Conservation (phyloP, 169 alveolate genomes). For the Cryptosporidium andersoni region DNA sequence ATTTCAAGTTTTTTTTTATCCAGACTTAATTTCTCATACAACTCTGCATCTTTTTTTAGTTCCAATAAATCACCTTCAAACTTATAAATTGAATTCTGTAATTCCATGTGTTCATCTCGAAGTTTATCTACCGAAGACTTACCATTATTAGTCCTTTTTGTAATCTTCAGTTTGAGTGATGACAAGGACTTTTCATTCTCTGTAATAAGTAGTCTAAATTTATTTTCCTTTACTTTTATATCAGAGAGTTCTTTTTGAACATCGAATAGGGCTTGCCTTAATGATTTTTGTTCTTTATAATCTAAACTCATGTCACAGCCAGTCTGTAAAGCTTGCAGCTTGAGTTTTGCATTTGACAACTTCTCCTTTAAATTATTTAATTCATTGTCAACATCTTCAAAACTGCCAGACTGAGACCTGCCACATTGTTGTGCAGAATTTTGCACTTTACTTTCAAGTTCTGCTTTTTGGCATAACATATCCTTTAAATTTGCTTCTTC, state of each 20-base stretch:
- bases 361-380: constrained; percentile 46
- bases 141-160: constrained; percentile 38
- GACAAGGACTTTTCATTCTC: constrained; percentile 61
- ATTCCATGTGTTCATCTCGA: constrained; percentile 41
- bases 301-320: constrained; percentile 52
- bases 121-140: constrained; percentile 34
- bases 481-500: constrained; percentile 34
- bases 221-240: constrained; percentile 49
- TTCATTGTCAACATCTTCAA: constrained; percentile 45
- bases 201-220: constrained; percentile 54
- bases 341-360: constrained; percentile 3
- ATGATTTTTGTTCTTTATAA: constrained; percentile 66
- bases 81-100: constrained; percentile 58
- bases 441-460: constrained; percentile 2
- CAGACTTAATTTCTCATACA: constrained; percentile 34
- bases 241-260: constrained; percentile 73
- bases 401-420: constrained; percentile 59
- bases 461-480: not conserved
- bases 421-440: constrained; percentile 57
- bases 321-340: constrained; percentile 48
- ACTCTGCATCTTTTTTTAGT: constrained; percentile 67
- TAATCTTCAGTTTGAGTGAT: not conserved
- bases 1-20: constrained; percentile 47
- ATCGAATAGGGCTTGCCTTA: constrained; percentile 62
- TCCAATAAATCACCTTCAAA: constrained; percentile 65